Evolutionary conservation across 495 filamentous ascomycete species (phyloP).

Genomic region (Aspergillus steynii): DNA sequence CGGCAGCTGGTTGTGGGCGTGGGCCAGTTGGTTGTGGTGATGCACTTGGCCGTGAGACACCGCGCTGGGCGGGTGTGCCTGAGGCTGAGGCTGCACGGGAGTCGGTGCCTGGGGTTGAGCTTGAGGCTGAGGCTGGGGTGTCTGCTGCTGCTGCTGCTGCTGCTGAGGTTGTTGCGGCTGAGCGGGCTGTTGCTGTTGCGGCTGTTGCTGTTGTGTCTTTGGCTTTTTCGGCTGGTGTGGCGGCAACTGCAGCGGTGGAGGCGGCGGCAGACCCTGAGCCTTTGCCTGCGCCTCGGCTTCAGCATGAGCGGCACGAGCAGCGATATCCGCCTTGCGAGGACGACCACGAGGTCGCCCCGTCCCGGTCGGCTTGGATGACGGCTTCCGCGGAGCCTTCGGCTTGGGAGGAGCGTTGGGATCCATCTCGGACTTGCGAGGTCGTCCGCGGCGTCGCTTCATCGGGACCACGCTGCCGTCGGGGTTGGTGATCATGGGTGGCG

Average conservation of each 20-base stretch:
- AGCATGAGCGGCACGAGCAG: conserved; percentile 4
- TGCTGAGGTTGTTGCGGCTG: conserved; percentile 8
- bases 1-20: conserved; percentile 5
- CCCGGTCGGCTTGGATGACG: conserved; percentile 20
- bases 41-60: conserved; percentile 8
- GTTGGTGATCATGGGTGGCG: conserved; percentile 25
- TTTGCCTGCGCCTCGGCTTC: conserved; percentile 8
- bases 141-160: conserved; percentile 2
- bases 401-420: conserved; percentile 32
- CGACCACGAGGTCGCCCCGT: conserved; percentile 42
- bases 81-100: conserved; percentile 6
- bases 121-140: conserved; percentile 3
- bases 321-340: conserved; percentile 38
- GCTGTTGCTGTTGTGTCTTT: conserved; percentile 4
- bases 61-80: conserved; percentile 1
- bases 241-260: neutral
- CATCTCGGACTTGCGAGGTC: conserved; percentile 40
- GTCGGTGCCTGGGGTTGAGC: neutral
- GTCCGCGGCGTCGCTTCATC: conserved; percentile 40
- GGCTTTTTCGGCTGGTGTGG: conserved; percentile 7
- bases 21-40: neutral
- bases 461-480: conserved; percentile 37
- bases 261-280: conserved; percentile 5
- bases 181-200: conserved; percentile 8
- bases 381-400: conserved; percentile 26